Evolutionary conservation across 2,329 filamentous ascomycete species (phyloP), one percentile per base, ranked within the genome.

Genomic region (Fusarium beomiforme): DNA sequence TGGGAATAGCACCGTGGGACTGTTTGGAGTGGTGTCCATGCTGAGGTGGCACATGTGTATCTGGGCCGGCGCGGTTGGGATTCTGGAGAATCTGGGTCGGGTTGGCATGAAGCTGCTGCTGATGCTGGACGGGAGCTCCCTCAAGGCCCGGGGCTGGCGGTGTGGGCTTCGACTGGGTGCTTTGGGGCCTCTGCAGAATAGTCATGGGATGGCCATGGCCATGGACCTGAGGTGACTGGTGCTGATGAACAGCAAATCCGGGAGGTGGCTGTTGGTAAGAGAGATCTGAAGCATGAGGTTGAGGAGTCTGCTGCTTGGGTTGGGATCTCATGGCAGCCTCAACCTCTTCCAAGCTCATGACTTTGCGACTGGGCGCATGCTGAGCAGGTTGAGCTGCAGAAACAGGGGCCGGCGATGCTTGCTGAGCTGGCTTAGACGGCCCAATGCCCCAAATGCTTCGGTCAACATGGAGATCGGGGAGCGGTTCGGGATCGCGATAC

Each of bases 301-400:
- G 78, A 60, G 82, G 79, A 14, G 82, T 75, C 14, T 84, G 82
- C 68, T 86, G 86, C 75, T 88, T 87, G 34, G 89, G 83, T 73
- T 95, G 91, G 36, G 88, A 86, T 66, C 93, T 90, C 91, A 99
- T 95, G 71, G 94, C 91, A 58, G 95, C 95, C 83, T 99, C 96
- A 23, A 99, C 95, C 83, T 99, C 96, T 79, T 98, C 96, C 77
- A 99, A 81, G 76, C 94, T 98, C 92, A 99, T 91, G 83, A 98
- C 91, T 84, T 95, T 98, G 77, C 90, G 90, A 43, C 86, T 78
- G 21, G 79, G 71, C 51, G 76, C 71, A 36, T 79, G 71, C 36
- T 76, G 76, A 47, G 59, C 23, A 36, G 57, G 53, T 21, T 70
- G 72, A 24, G 53, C 46, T 21, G 57, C 51, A 49, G 76, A 67